Conservation (phyloP, 2,329 filamentous ascomycete genomes). For the Fusarium annulatum region DNA sequence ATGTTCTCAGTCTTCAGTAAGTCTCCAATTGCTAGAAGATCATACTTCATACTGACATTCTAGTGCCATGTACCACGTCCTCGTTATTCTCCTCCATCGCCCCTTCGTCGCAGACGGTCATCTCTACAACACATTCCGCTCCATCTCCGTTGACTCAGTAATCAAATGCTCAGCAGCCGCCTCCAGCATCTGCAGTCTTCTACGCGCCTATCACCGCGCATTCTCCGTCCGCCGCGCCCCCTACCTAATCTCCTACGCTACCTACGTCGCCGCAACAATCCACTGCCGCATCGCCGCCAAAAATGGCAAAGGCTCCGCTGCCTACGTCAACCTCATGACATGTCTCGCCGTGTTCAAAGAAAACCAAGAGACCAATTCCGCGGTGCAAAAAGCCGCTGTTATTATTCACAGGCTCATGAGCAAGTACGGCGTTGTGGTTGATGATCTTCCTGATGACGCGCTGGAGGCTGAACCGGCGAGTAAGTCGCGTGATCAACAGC, state of each 20-base stretch:
- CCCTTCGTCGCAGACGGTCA: conserved; percentile 64
- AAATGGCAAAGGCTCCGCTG: conserved; percentile 52
- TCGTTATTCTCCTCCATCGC: conserved; percentile 64
- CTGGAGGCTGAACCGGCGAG: conserved; percentile 7
- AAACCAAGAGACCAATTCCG: conserved; percentile 63
- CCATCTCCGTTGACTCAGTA: conserved; percentile 57
- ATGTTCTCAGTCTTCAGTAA: conserved; percentile 55
- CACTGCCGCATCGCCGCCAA: conserved; percentile 62
- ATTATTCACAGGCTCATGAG: conserved; percentile 60
- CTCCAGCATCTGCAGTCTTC: conserved; percentile 55
- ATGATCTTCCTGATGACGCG: conserved; percentile 19
- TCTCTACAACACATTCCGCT: conserved; percentile 55
- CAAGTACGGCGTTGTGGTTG: conserved; percentile 51
- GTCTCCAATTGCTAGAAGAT: not conserved
- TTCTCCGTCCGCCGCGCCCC: conserved; percentile 61
- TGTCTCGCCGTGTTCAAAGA: conserved; percentile 60
- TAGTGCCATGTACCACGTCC: conserved; percentile 61
- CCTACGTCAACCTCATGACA: conserved; percentile 54
- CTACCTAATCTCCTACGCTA: conserved; percentile 66
- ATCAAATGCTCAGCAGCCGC: conserved; percentile 59
- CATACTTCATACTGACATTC: no score
- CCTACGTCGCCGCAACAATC: conserved; percentile 65
- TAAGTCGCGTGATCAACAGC: conserved; percentile 3
- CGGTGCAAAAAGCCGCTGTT: conserved; percentile 57
- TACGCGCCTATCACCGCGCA: conserved; percentile 56